Evolutionary conservation across 164 flowering plant species (phyloP).

Genomic region (Chimonanthus salicifolius): DNA sequence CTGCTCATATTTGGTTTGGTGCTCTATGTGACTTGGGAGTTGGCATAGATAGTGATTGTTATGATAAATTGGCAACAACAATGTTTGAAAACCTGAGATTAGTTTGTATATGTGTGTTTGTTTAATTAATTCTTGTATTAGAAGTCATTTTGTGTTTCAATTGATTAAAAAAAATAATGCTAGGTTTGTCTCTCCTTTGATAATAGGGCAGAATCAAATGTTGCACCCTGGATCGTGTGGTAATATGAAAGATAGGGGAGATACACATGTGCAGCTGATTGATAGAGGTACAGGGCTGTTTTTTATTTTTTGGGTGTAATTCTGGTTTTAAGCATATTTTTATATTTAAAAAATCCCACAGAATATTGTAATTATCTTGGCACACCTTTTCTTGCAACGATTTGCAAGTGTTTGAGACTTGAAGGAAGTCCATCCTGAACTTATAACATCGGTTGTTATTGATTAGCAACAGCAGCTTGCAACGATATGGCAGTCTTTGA

Average conservation of each 20-base stretch:
- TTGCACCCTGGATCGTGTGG: constrained; percentile 26
- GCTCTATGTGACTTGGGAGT: neutral
- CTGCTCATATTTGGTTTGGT: neutral
- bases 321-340: neutral
- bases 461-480: too few species aligned
- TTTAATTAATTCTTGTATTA: neutral
- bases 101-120: too few species aligned
- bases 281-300: constrained; percentile 41
- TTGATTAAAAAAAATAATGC: neutral
- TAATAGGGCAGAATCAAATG: constrained; percentile 66
- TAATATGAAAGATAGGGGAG: constrained; percentile 14
- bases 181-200: constrained; percentile 10
- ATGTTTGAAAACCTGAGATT: neutral
- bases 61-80: too few species aligned
- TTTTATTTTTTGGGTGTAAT: constrained; percentile 1
- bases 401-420: too few species aligned
- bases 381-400: too few species aligned
- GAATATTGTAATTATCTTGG: too few species aligned
- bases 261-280: constrained; percentile 10
- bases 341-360: neutral
- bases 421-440: too few species aligned
- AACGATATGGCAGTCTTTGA: too few species aligned
- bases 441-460: too few species aligned
- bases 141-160: neutral
- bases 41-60: too few species aligned